phyloP scores from a whole-genome alignment of 768 basidiomycete species.

The Cystobasidium onofrii region DNA sequence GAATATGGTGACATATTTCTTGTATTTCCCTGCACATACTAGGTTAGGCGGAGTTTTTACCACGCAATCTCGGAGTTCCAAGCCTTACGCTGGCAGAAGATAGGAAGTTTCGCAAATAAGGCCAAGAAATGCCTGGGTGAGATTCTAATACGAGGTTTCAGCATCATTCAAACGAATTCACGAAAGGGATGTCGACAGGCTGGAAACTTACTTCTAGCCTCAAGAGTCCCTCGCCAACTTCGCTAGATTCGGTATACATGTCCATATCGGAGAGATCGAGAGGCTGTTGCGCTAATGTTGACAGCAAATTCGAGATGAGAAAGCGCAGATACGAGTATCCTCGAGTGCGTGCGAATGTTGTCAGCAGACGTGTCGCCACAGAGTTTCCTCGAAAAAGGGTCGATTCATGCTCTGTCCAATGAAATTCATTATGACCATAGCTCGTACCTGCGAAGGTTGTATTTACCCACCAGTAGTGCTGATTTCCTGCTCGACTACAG shows the following conservation, averaged over 20 bases:
- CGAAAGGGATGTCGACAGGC: not conserved
- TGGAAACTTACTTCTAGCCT: constrained; percentile 24
- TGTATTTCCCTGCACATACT: constrained; percentile 61
- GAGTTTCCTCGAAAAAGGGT: constrained; percentile 82
- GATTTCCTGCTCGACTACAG: constrained; percentile 78
- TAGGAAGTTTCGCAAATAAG: constrained; percentile 56
- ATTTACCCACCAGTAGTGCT: constrained; percentile 58
- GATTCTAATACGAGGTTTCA: constrained; percentile 60
- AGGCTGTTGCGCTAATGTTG: constrained; percentile 64
- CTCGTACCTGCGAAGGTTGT: too few relatives aligned
- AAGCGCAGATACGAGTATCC: constrained; percentile 84
- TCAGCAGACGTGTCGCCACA: constrained; percentile 75
- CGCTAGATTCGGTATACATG: not conserved
- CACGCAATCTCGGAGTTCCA: too few relatives aligned
- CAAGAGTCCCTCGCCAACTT: constrained; percentile 6
- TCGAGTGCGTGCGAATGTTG: constrained; percentile 76
- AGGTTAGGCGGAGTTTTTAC: too few relatives aligned
- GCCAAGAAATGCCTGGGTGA: constrained; percentile 66
- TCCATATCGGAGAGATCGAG: constrained; percentile 53
- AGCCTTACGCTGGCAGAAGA: constrained; percentile 24
- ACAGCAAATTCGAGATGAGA: constrained; percentile 67
- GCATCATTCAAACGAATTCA: too few relatives aligned
- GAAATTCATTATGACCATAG: too few relatives aligned
- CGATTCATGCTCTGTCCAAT: constrained; percentile 58
- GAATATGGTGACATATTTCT: constrained; percentile 73